These are phyloP conservation scores for Phialocephala subalpina DNA, from an alignment of 2,329 filamentous ascomycete genomes.

Conservation along the genomic window DNA sequence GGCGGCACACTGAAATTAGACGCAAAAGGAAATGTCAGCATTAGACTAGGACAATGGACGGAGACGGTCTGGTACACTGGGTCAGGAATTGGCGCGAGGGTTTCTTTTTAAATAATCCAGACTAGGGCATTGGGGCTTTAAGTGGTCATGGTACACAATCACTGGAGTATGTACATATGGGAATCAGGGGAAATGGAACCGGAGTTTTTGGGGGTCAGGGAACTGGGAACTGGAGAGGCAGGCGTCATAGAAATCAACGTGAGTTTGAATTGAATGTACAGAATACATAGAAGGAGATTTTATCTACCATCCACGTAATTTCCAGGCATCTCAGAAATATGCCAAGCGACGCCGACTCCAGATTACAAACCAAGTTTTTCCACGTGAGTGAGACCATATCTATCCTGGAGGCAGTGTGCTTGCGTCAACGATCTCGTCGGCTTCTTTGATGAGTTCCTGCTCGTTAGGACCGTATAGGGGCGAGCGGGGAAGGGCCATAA, in stretches of 20 bases:
- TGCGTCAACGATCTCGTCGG: conserved; percentile 92
- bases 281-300: conserved; percentile 33
- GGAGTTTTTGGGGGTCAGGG: background rate
- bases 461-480: conserved; percentile 81
- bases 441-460: conserved; percentile 78
- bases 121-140: background rate
- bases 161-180: conserved; percentile 17
- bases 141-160: background rate
- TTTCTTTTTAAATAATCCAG: conserved; percentile 49
- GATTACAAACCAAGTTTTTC: conserved; percentile 9
- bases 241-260: conserved; percentile 16
- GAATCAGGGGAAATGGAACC: background rate
- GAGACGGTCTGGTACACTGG: conserved; percentile 77
- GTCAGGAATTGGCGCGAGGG: conserved; percentile 72
- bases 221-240: background rate
- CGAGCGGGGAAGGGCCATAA: conserved; percentile 96
- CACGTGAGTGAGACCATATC: conserved; percentile 37
- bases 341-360: conserved; percentile 11
- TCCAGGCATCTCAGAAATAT: background rate
- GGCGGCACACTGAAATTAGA: conserved; percentile 83
- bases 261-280: conserved; percentile 25
- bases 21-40: conserved; percentile 76
- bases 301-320: conserved; percentile 28
- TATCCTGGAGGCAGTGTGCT: conserved; percentile 93
- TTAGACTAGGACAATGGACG: conserved; percentile 78